Evolutionary conservation across 768 basidiomycete species (phyloP).

Genomic region (Amanita subjunquillea): DNA sequence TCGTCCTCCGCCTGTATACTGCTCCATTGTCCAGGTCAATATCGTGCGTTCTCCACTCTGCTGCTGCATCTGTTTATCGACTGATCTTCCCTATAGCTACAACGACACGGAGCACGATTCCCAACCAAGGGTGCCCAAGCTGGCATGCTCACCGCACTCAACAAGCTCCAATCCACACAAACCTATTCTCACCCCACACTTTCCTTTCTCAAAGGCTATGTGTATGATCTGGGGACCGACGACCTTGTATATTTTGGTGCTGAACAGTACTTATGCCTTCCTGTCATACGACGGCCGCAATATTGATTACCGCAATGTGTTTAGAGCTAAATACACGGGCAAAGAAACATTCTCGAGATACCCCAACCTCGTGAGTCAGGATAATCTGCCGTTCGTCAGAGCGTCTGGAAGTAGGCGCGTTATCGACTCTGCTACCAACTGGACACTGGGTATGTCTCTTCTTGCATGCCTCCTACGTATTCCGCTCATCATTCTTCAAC

Average conservation of each 20-base stretch:
- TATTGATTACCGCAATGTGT: not conserved
- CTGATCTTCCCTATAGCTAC: constrained; percentile 36
- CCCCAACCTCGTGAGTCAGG: constrained; percentile 27
- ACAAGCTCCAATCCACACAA: constrained; percentile 40
- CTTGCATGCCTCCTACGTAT: not conserved
- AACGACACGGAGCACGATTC: constrained; percentile 74
- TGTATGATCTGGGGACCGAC: constrained; percentile 45
- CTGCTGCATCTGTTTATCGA: not conserved
- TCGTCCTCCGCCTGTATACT: constrained; percentile 31
- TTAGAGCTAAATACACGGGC: constrained; percentile 37
- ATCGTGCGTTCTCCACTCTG: constrained; percentile 30
- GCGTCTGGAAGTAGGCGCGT: constrained; percentile 45
- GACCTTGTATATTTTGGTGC: constrained; percentile 63
- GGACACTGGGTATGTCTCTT: constrained; percentile 43
- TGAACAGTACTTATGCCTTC: constrained; percentile 35
- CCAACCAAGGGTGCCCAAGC: constrained; percentile 44
- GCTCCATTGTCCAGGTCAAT: constrained; percentile 52
- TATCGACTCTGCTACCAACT: constrained; percentile 56
- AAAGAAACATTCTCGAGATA: constrained; percentile 45
- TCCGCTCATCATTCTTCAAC: not conserved
- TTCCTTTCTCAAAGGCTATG: constrained; percentile 48
- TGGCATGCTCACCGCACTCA: constrained; percentile 35
- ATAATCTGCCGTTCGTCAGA: constrained; percentile 39
- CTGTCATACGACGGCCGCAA: not conserved
- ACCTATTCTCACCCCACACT: constrained; percentile 35